Base-by-base conservation (phyloP, 1,139 yeast species). In the Scheffersomyces titani region DNA sequence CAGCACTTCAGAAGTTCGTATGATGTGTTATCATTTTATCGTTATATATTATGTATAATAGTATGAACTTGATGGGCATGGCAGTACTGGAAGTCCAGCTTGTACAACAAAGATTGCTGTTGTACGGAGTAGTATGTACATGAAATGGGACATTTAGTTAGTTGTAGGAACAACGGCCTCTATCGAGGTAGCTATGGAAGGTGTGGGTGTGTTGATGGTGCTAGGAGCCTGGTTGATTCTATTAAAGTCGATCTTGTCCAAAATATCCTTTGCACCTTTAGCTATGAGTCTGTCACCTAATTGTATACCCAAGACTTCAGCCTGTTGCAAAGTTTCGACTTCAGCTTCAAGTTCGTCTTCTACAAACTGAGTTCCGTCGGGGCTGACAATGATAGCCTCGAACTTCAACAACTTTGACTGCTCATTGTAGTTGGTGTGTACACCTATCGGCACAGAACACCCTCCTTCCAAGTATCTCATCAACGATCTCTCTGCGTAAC, bases 381-480 rank as follows among this genome's bases (percentile, higher is more conserved):
- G 94, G 59, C 90, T 85, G 21, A 93, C 91, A 36, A 94, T 96
- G 51, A 90, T 82, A 5, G 92, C 97, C 59, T 83, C 83, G 63
- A 94, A 77, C 13, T 71, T 63, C 57, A 89, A 75, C 18, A 60
- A 62, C 45, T 78, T 71, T 0, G 84, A 78, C 2, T 64, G 68
- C 48, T 73, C 76, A 63, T 87, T 75, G 64, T 80, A 89, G 5
- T 69, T 66, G n/a, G 92, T 80, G 57, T 88, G 83, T 52, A 92
- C 97, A 52, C 99, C 99, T 63, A 94, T 90, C 11, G 99, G 99
- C 9, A 94, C 98, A 0, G 97, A 91, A 75, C 99, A 94, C 18
- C 99, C 99, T 59, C 99, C 99, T 76, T 94, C 98, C 59, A 94
- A 80, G 46, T 90, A 82, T 71, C 96, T 83, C 92, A 94, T 86